Evolutionary conservation across 1,139 yeast genomes (phyloP), one percentile per base, ranked within the genome.

Genomic region (Suhomyces bolitotheri): DNA sequence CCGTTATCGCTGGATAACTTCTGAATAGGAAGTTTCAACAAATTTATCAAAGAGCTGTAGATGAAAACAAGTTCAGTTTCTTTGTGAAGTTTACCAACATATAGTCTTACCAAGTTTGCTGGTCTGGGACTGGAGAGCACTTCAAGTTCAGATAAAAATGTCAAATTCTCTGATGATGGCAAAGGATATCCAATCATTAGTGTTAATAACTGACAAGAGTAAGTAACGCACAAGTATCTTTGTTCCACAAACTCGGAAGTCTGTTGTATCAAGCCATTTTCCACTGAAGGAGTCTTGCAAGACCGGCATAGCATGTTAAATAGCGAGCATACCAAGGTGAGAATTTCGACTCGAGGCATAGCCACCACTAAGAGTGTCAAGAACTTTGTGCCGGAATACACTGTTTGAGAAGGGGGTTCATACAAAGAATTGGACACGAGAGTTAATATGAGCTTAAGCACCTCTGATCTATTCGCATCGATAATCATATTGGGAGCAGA

Each of bases 381-480:
- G 54, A 78, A 85, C 31, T 69, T 65, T 16, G 82, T 79, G 2
- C 90, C 90, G 3, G 54, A 48, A 0, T 66, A 44, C 0, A 77
- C 73, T 7, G 78, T 55, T 22, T 56, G 55, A n/a, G 71, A 53
- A 1, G 80, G 70, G 1, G 62, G 49, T 3, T 55, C 57, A 53
- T 87, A 89, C 32, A 89, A 56, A 8, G 82, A 69, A 31, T 71
- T 73, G 0, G 96, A 83, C 16, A 77, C 67, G n/a, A 90, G 59
- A 0, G 82, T 69, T 5, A 85, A 50, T 8, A 90, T 41, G 9
- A 88, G 61, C 36, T 83, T 67, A 27, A 92, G 50, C 2, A 86
- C 64, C 46, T 86, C 95, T 4, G 80, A 58, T 46, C 95, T 71
- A 54, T 85, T 80, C 19, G 80, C 60, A 44, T 86, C 94, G 27